A percentile compares a stretch with the other conserved stretches of the same genome.
These are phyloP conservation scores for Teunomyces lycoperdinae DNA, from an alignment of 805 yeast genomes.

Conservation along the genomic window DNA sequence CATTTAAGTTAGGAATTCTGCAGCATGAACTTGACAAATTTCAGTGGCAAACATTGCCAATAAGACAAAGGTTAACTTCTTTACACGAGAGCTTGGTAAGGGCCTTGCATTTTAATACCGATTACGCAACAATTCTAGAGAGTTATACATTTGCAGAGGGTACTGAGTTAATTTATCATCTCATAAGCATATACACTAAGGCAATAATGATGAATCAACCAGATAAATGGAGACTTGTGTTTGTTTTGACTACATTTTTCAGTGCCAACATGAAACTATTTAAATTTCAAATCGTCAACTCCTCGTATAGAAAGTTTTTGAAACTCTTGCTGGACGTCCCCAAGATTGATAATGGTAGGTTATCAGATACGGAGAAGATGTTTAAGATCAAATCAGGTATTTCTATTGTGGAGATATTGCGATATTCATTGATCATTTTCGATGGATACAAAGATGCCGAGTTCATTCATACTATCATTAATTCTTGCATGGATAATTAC, in stretches of 20 bases:
- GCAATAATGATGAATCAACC: slow-evolving; percentile 16
- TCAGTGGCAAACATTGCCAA: slow-evolving; percentile 22
- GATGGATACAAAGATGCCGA: slow-evolving; percentile 35
- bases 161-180: slow-evolving; percentile 23
- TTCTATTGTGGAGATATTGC: slow-evolving; percentile 14
- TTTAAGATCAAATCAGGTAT: slow-evolving; percentile 6
- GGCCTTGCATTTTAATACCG: slow-evolving; percentile 18
- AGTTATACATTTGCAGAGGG: slow-evolving; percentile 19
- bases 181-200: slow-evolving; percentile 27
- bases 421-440: slow-evolving; percentile 18
- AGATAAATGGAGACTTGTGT: slow-evolving; percentile 30
- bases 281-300: slow-evolving; percentile 17
- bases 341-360: slow-evolving; percentile 4
- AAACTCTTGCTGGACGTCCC: slow-evolving; percentile 20
- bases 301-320: slow-evolving; percentile 22
- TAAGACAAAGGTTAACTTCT: slow-evolving; percentile 20
- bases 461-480: slow-evolving; percentile 8
- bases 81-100: slow-evolving; percentile 26
- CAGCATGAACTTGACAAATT: slow-evolving; percentile 18
- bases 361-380: slow-evolving; percentile 5
- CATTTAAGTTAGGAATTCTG: slow-evolving; percentile 28
- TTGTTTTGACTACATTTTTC: slow-evolving; percentile 21
- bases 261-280: slow-evolving; percentile 12
- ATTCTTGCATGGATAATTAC: slow-evolving; percentile 8
- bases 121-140: slow-evolving; percentile 17